Conservation (phyloP, 2,329 filamentous ascomycete species). For the Aspergillus versicolor region DNA sequence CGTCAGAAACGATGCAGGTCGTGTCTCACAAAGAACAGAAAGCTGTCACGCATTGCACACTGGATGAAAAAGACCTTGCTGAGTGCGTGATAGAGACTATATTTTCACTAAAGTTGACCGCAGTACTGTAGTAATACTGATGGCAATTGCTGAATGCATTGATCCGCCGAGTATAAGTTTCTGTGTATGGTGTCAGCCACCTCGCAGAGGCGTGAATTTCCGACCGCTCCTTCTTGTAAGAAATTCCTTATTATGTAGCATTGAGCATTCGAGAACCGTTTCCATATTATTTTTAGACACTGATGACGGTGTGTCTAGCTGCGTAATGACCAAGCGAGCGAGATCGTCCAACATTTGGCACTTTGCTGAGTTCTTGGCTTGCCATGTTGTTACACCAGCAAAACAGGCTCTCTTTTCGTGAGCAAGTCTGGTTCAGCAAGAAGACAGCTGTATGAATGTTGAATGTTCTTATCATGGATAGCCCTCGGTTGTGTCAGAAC, state of each 20-base stretch:
- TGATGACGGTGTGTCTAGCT: not conserved
- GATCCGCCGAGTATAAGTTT: not conserved
- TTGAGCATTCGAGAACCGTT: not conserved
- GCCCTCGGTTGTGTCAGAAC: too few relatives aligned
- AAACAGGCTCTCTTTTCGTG: not conserved
- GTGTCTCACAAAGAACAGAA: too few relatives aligned
- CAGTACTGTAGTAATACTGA: not conserved
- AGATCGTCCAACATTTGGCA: not conserved
- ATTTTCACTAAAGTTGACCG: not conserved
- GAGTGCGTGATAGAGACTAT: not conserved
- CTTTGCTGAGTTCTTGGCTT: not conserved
- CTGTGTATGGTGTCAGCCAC: not conserved
- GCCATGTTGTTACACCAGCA: not conserved
- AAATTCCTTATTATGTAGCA: not conserved
- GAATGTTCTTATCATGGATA: not conserved
- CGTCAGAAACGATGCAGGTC: not conserved
- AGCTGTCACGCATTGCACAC: slow-evolving; percentile 1
- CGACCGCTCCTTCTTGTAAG: not conserved
- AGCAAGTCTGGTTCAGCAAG: not conserved
- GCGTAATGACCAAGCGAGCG: not conserved
- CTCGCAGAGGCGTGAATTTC: not conserved
- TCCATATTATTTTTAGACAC: not conserved
- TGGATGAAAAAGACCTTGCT: not conserved
- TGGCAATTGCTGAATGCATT: not conserved
- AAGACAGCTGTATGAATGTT: not conserved